These are phyloP conservation scores for Jatropha curcas DNA, from an alignment of 345 rosid species.

Conservation along the genomic window DNA sequence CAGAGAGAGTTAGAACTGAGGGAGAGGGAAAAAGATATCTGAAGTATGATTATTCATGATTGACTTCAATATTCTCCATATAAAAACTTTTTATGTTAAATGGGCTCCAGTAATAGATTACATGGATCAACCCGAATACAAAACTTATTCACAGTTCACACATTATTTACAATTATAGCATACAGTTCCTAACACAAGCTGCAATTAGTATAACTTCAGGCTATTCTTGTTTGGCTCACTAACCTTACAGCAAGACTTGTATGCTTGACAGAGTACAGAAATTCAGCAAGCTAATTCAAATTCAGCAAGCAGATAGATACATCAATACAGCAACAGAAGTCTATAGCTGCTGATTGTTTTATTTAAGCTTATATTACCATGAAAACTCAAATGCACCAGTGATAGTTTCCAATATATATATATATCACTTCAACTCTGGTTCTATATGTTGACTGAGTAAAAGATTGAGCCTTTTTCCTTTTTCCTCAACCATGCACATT, in stretches of 20 bases:
- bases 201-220: not conserved
- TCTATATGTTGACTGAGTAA: not conserved
- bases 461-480: too few species aligned
- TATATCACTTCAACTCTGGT: not conserved
- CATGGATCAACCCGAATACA: too few species aligned
- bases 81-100: too few species aligned
- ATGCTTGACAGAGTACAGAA: not conserved
- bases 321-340: not conserved
- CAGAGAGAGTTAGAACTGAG: too few species aligned
- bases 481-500: not conserved
- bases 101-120: too few species aligned
- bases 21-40: too few species aligned
- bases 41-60: too few species aligned
- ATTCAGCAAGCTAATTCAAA: not conserved
- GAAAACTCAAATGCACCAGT: not conserved
- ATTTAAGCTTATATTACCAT: not conserved
- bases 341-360: not conserved
- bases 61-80: too few species aligned
- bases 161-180: too few species aligned
- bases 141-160: too few species aligned
- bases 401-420: not conserved
- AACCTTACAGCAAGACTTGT: not conserved
- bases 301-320: not conserved
- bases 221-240: not conserved
- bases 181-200: too few species aligned